Evolutionary conservation across 2,329 filamentous ascomycete species (phyloP).

Genomic region (Cyphellophora attinorum): DNA sequence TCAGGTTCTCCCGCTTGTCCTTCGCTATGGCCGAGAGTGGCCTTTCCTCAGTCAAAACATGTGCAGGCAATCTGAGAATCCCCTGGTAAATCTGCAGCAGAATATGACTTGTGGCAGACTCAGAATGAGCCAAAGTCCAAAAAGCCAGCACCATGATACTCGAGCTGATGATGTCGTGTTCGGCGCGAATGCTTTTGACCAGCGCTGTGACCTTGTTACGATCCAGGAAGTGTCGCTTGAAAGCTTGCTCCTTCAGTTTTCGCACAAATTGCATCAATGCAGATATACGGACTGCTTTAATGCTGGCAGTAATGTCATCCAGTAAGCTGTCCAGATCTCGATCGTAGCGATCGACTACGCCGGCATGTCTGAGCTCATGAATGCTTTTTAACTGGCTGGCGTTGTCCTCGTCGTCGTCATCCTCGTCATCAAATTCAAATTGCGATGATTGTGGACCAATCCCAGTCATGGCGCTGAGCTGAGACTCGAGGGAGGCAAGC

Average conservation of each 20-base stretch:
- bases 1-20: slow-evolving; percentile 16
- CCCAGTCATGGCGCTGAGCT: slow-evolving; percentile 2
- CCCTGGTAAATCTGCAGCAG: slow-evolving; percentile 8
- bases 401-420: slow-evolving; percentile 31
- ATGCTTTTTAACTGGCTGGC: slow-evolving; percentile 44
- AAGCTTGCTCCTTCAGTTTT: slow-evolving; percentile 37
- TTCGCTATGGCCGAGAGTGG: slow-evolving; percentile 12
- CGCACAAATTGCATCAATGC: slow-evolving; percentile 46
- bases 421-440: slow-evolving; percentile 12
- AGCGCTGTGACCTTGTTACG: slow-evolving; percentile 63
- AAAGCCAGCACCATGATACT: slow-evolving; percentile 12
- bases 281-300: slow-evolving; percentile 35
- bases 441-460: slow-evolving; percentile 6
- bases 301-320: slow-evolving; percentile 47
- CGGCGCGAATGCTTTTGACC: slow-evolving; percentile 50
- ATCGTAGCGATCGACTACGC: slow-evolving; percentile 47
- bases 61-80: slow-evolving; percentile 8
- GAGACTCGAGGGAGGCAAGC: slow-evolving; percentile 7
- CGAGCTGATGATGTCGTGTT: slow-evolving; percentile 38
- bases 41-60: slow-evolving; percentile 7
- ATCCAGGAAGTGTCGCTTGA: slow-evolving; percentile 52
- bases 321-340: slow-evolving; percentile 47
- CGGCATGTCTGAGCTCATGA: slow-evolving; percentile 52
- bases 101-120: slow-evolving; percentile 8
- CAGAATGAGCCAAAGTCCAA: slow-evolving; percentile 7